phyloP scores from a whole-genome alignment of 768 basidiomycete genomes.

The Termitomyces titanicus region DNA sequence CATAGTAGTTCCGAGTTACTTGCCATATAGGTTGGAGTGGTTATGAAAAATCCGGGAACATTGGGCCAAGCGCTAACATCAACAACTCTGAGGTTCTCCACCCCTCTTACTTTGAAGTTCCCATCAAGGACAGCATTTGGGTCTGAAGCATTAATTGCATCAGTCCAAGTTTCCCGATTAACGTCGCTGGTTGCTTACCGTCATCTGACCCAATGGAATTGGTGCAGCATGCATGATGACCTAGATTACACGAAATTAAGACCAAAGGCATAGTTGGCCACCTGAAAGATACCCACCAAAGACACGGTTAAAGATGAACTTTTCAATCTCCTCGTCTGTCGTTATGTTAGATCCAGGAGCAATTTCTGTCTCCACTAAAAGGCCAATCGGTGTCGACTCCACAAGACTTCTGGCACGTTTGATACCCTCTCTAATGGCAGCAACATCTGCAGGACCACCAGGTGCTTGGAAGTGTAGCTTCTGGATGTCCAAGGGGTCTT shows the following conservation, averaged over 20 bases:
- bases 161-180: neutral
- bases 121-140: neutral
- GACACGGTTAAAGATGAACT: slow-evolving; percentile 20
- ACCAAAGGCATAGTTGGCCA: neutral
- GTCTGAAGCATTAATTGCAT: neutral
- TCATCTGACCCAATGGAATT: slow-evolving; percentile 24
- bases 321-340: slow-evolving; percentile 20
- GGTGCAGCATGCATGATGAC: slow-evolving; percentile 31
- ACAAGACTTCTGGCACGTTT: slow-evolving; percentile 20
- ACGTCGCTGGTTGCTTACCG: slow-evolving; percentile 11
- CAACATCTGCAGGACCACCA: slow-evolving; percentile 20
- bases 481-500: slow-evolving; percentile 26
- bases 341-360: slow-evolving; percentile 18
- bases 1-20: neutral
- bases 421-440: slow-evolving; percentile 23
- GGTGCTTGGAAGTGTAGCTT: slow-evolving; percentile 27
- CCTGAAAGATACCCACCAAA: slow-evolving; percentile 16
- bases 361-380: slow-evolving; percentile 19
- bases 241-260: slow-evolving; percentile 3
- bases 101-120: neutral
- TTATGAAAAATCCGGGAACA: slow-evolving; percentile 29
- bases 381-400: slow-evolving; percentile 12
- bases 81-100: neutral
- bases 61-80: slow-evolving; percentile 28
- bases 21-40: slow-evolving; percentile 28